Conservation (phyloP, 2,329 filamentous ascomycete species). For the Venturia oleaginea region DNA sequence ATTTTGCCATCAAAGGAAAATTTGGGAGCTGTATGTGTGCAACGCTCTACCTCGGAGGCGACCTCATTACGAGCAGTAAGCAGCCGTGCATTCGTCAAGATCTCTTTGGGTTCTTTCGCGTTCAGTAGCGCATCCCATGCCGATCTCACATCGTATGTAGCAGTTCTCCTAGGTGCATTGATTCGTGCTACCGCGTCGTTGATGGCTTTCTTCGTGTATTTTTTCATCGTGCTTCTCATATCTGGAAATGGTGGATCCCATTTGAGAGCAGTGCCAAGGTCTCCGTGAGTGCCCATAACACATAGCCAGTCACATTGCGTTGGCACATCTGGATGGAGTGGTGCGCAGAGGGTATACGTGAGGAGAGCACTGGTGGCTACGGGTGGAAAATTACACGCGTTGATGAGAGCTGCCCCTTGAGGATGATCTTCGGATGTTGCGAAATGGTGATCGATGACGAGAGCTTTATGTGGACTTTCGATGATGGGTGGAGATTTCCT, state of each 20-base stretch:
- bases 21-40: constrained; percentile 52
- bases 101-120: constrained; percentile 41
- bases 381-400: constrained; percentile 54
- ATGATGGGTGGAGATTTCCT: constrained; percentile 46
- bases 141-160: constrained; percentile 48
- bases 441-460: constrained; percentile 60
- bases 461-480: constrained; percentile 38
- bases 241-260: constrained; percentile 60
- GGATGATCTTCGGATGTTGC: constrained; percentile 50
- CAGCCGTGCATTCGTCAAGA: constrained; percentile 42
- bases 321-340: constrained; percentile 44
- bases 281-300: constrained; percentile 56
- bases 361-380: constrained; percentile 56
- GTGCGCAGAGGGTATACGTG: constrained; percentile 53
- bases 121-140: constrained; percentile 52
- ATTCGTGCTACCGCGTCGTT: constrained; percentile 55
- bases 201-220: constrained; percentile 51
- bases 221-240: constrained; percentile 52
- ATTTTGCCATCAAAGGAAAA: constrained; percentile 55
- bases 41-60: constrained; percentile 51
- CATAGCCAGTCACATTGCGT: constrained; percentile 51
- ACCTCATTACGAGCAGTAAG: constrained; percentile 49
- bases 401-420: constrained; percentile 44
- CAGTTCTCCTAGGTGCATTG: constrained; percentile 56
- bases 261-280: constrained; percentile 55